Evolutionary conservation across 1,284 basidiomycete genomes (phyloP).

Genomic region (Pterulicium gracile): DNA sequence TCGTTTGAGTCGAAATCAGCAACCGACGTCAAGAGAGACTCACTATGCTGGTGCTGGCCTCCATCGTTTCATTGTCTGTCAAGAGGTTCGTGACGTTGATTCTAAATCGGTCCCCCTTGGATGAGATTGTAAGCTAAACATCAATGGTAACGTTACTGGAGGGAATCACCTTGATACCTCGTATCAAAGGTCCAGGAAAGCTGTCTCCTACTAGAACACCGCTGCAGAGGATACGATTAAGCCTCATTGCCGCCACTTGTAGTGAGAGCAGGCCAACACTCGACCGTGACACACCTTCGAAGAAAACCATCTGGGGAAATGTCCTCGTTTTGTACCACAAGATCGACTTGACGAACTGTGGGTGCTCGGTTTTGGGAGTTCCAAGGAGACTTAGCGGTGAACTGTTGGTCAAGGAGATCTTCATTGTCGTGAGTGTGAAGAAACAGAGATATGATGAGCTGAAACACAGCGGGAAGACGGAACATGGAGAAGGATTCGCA

Average conservation of each 20-base stretch:
- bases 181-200: not conserved
- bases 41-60: conserved; percentile 1
- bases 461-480: not conserved
- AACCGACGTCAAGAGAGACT: not conserved
- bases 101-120: conserved; percentile 11
- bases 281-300: not conserved
- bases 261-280: not conserved
- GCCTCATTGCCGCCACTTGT: too few relatives aligned
- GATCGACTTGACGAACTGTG: not conserved
- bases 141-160: too few relatives aligned
- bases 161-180: not conserved
- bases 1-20: not conserved
- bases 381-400: too few relatives aligned
- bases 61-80: conserved; percentile 7
- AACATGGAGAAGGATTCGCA: not conserved
- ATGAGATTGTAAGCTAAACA: too few relatives aligned
- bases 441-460: too few relatives aligned
- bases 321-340: conserved; percentile 1
- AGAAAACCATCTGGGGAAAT: not conserved
- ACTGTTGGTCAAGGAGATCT: too few relatives aligned
- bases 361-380: too few relatives aligned
- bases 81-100: conserved; percentile 19
- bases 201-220: not conserved
- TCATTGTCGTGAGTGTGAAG: too few relatives aligned
- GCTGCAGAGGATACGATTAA: not conserved